Evolutionary conservation across 1,139 yeast genomes (phyloP).

Genomic region (Yarrowia galli): DNA sequence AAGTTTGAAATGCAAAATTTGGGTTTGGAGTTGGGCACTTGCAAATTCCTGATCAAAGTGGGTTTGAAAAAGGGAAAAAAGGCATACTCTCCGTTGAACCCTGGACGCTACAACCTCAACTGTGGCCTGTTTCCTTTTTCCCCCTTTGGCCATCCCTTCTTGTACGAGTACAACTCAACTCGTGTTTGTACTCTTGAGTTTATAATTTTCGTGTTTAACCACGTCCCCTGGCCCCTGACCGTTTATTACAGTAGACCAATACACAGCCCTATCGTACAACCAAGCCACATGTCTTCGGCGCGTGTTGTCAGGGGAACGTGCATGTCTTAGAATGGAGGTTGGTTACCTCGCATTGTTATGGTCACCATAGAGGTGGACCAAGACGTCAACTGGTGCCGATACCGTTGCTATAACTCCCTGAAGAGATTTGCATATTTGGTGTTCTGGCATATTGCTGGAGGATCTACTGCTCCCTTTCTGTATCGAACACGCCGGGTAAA

Average conservation of each 20-base stretch:
- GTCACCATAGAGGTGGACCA: no score
- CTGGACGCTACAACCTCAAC: not conserved
- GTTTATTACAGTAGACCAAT: no score
- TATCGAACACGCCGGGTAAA: not conserved
- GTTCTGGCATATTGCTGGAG: not conserved
- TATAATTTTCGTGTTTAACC: not conserved
- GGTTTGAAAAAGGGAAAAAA: no score
- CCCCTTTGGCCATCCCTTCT: not conserved
- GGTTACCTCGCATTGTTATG: not conserved
- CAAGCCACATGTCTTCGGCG: slow-evolving; percentile 12
- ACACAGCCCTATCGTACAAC: no score
- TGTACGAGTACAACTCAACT: no score
- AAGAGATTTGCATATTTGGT: slow-evolving; percentile 9
- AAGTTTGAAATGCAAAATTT: slow-evolving; percentile 1
- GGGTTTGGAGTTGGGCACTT: not conserved
- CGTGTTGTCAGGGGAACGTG: slow-evolving; percentile 2
- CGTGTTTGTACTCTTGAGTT: slow-evolving; percentile 9
- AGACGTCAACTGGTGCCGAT: no score
- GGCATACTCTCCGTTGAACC: not conserved
- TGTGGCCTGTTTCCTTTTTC: not conserved
- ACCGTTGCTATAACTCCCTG: not conserved
- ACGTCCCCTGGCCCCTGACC: no score
- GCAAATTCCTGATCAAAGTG: no score
- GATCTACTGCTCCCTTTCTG: not conserved
- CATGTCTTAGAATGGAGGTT: not conserved